A percentile compares a stretch with the other conserved stretches of the same genome.
Conservation (phyloP, 2,329 filamentous ascomycete genomes). For the Aureobasidium sp. region DNA sequence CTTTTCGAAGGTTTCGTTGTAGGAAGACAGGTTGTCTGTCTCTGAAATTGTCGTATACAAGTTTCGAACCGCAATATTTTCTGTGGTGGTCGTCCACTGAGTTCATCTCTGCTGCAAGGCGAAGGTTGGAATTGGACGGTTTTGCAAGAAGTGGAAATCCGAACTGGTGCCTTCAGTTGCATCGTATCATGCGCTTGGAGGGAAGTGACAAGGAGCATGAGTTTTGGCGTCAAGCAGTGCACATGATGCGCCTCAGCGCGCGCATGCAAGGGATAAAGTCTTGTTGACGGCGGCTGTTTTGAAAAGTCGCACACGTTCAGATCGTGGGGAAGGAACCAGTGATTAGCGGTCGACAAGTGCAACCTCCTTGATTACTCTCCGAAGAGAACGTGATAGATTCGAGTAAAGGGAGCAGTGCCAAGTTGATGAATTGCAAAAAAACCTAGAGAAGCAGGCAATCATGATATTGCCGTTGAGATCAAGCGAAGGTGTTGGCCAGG, state of each 20-base stretch:
- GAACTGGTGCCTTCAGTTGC: not conserved
- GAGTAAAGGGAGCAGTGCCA: not conserved
- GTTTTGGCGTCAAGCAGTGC: not conserved
- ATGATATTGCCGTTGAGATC: not conserved
- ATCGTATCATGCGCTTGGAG: not conserved
- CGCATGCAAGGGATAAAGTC: constrained; percentile 9
- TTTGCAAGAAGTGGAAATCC: not conserved
- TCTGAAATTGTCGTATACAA: not conserved
- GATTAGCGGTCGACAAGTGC: not conserved
- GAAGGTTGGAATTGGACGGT: not conserved
- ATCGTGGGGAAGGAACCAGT: not conserved
- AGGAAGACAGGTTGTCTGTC: constrained; percentile 18
- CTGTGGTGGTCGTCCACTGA: not conserved
- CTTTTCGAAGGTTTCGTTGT: constrained; percentile 23
- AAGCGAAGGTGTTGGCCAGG: not conserved
- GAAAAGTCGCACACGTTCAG: constrained; percentile 7
- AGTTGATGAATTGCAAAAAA: not conserved
- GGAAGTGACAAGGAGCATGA: not conserved
- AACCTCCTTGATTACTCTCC: not conserved
- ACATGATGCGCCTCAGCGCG: constrained; percentile 2
- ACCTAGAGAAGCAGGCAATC: not conserved
- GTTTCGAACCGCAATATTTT: not conserved
- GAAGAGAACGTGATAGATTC: not conserved
- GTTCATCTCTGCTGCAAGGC: constrained; percentile 3
- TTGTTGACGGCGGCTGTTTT: constrained; percentile 7